A percentile compares a stretch with the other conserved stretches of the same genome.
These are phyloP conservation scores for Jacaranda mimosifolia DNA, from an alignment of 257 asterid genomes.

Conservation along the genomic window DNA sequence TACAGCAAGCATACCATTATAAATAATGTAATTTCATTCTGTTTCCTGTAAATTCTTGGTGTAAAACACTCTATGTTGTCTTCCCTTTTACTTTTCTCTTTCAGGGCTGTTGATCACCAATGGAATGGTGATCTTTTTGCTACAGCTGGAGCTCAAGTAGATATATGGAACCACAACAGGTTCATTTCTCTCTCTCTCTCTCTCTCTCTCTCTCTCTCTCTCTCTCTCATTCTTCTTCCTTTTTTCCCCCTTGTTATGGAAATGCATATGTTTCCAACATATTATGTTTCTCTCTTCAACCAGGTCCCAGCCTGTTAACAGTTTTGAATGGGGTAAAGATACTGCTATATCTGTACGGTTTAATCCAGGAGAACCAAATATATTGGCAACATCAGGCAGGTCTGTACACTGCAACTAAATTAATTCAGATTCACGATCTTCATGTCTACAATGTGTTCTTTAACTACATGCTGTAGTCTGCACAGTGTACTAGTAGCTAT, in stretches of 20 bases:
- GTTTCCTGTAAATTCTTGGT: conserved; percentile 8
- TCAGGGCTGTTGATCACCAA: conserved; percentile 97
- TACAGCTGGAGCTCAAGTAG: conserved; percentile 96
- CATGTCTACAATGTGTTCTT: conserved; percentile 11
- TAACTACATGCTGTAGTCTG: conserved; percentile 7
- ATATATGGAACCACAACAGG: conserved; percentile 98
- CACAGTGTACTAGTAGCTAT: conserved; percentile 5
- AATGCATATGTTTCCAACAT: conserved; percentile 25
- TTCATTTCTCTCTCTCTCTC: conserved; percentile 35
- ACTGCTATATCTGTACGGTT: conserved; percentile 82
- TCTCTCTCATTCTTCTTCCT: neutral
- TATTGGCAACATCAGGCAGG: conserved; percentile 93
- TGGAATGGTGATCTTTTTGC: conserved; percentile 91
- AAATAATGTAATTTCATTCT: conserved; percentile 4
- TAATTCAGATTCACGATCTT: conserved; percentile 24
- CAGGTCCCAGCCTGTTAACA: conserved; percentile 94
- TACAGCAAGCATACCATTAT: too few relatives aligned
- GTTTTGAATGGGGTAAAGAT: conserved; percentile 83
- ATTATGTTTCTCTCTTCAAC: conserved; percentile 38
- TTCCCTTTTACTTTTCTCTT: conserved; percentile 20
- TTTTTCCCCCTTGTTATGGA: neutral
- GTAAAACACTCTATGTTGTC: neutral
- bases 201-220: conserved; percentile 19
- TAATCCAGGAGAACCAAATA: conserved; percentile 93
- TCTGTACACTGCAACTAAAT: conserved; percentile 36